Base-by-base conservation (phyloP, 2,329 filamentous ascomycete species). In the Colletotrichum coccodes region DNA sequence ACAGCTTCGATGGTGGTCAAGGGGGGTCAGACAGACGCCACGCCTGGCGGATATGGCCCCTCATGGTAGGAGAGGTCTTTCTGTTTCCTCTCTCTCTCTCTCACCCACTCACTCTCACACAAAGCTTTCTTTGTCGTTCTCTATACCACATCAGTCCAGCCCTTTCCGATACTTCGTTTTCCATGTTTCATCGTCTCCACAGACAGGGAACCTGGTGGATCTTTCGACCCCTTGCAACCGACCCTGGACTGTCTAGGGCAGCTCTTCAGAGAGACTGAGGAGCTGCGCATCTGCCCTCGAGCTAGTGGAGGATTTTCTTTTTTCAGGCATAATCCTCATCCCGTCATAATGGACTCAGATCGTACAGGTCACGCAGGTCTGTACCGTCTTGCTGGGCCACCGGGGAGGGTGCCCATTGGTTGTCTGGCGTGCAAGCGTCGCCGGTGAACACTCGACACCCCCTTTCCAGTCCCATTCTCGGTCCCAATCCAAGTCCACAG, bases 171-270 rank as follows among this genome's bases (percentile, higher is more conserved):
- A 56, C 32, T 68, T 68, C 61, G 61, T 65, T 68, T 68, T 65
- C 32, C 53, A 65, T 57, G 65, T 68, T 68, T 68, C 65, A 68
- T 60, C 38, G 26, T 50, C 65, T 68, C 61, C 65, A 68, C 47
- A 38, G 40, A 44, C 47, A 54, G 62, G 47, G 54, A 44, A 54
- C 54, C 49, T 60, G 65, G 61, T 50, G 40, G 61, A 68, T 65
- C 61, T 52, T 9, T 49, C 53, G 54, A 32, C 65, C 65, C 65
- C 61, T 68, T 60, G 61, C 60, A 65, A 65, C 38, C 49, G 18
- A 65, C 52, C 52, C 60, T 46, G 32, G 53, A 36, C 30, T 32
- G 16, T 44, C 60, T 28, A 64, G 60, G 42, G 38, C 64, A 68
- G 60, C 59, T 52, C 60, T 52, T 30, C 50, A 60, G 30, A 44